Evolutionary conservation across 768 basidiomycete species (phyloP).

Genomic region (Kondoa malvinella): DNA sequence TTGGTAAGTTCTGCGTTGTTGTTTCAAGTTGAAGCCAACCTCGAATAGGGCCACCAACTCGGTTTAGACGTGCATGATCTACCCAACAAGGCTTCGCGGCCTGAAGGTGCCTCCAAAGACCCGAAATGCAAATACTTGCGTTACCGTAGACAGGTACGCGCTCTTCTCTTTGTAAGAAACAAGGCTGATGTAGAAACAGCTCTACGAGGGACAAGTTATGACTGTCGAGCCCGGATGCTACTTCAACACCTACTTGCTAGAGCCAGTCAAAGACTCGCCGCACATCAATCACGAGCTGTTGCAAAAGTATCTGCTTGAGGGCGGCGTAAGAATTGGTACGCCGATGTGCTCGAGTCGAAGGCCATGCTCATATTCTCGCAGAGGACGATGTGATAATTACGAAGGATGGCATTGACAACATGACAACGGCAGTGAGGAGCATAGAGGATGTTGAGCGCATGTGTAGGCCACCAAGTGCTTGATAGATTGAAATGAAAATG

Average conservation of each 20-base stretch:
- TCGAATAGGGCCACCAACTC: conserved; percentile 34
- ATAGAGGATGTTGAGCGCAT: conserved; percentile 64
- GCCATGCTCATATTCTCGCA: not conserved
- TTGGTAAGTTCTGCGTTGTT: conserved; percentile 29
- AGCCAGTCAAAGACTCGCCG: conserved; percentile 44
- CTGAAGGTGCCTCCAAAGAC: conserved; percentile 21
- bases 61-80: conserved; percentile 93
- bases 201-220: conserved; percentile 68
- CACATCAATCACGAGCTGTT: conserved; percentile 56
- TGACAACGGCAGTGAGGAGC: conserved; percentile 71
- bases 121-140: conserved; percentile 62
- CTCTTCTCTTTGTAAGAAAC: conserved; percentile 1
- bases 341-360: not conserved
- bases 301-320: conserved; percentile 46
- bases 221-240: conserved; percentile 28
- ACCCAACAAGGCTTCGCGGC: conserved; percentile 34
- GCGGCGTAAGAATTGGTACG: conserved; percentile 14
- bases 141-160: conserved; percentile 36
- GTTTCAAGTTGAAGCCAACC: not conserved
- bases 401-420: conserved; percentile 54
- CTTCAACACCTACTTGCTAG: conserved; percentile 34
- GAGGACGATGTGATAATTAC: conserved; percentile 41
- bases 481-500: not conserved
- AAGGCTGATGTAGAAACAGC: conserved; percentile 35
- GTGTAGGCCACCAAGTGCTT: conserved; percentile 6